Conservation (phyloP, 225 moss, liverwort and hornwort species). For the Pseudoscleropodium purum region DNA sequence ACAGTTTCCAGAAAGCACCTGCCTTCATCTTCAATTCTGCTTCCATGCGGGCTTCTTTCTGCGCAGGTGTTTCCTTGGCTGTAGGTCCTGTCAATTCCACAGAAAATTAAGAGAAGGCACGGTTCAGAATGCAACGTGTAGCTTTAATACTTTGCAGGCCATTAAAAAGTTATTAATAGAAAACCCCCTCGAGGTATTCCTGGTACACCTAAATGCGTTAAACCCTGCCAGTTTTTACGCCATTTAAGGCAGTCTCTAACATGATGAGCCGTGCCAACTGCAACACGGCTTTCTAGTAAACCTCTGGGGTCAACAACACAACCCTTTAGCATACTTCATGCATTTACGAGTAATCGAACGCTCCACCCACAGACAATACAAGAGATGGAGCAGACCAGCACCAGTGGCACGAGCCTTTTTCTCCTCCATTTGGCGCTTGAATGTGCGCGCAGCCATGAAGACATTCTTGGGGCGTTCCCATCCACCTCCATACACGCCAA, state of each 20-base stretch:
- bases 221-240: background rate
- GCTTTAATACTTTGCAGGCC: background rate
- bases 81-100: conserved; percentile 5
- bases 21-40: conserved; percentile 74
- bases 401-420: conserved; percentile 21
- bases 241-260: background rate
- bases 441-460: conserved; percentile 86
- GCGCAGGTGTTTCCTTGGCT: conserved; percentile 64
- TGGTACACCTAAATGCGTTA: background rate
- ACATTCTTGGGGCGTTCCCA: conserved; percentile 96
- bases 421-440: conserved; percentile 70
- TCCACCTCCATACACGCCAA: conserved; percentile 85
- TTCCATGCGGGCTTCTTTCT: conserved; percentile 65
- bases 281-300: background rate
- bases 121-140: background rate
- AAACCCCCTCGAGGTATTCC: background rate
- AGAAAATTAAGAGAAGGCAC: background rate
- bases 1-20: conserved; percentile 84
- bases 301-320: background rate
- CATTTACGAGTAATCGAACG: background rate
- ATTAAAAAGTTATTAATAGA: background rate
- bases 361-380: background rate
- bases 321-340: background rate
- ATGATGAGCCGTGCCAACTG: background rate
- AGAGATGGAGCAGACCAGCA: background rate